phyloP scores from a whole-genome alignment of 352 stramenopile genomes.

The Pythium biforme region DNA sequence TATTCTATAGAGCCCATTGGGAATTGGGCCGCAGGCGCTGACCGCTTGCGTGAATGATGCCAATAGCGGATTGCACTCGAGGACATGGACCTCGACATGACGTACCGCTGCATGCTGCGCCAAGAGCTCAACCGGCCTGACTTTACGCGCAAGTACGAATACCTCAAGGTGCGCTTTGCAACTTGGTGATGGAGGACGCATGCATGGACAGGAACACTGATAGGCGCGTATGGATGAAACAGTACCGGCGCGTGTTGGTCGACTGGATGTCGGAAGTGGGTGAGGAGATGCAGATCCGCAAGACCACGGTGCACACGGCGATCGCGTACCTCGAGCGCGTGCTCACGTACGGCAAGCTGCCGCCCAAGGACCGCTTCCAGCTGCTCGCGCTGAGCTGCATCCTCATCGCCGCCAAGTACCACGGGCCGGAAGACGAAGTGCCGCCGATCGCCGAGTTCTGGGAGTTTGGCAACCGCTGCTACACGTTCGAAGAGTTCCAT shows the following conservation, averaged over 20 bases:
- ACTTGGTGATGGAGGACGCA: background rate
- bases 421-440: slow-evolving; percentile 77
- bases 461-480: slow-evolving; percentile 85
- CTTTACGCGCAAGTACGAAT: slow-evolving; percentile 74
- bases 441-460: slow-evolving; percentile 81
- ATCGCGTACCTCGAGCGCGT: slow-evolving; percentile 84
- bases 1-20: too few species aligned
- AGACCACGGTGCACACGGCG: slow-evolving; percentile 74
- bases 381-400: slow-evolving; percentile 80
- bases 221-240: background rate
- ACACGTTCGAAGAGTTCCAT: slow-evolving; percentile 83
- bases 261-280: slow-evolving; percentile 87
- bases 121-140: slow-evolving; percentile 70
- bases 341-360: slow-evolving; percentile 49
- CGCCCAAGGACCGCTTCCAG: slow-evolving; percentile 78
- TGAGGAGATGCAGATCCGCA: slow-evolving; percentile 82
- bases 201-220: background rate
- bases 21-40: background rate
- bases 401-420: slow-evolving; percentile 78
- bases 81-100: slow-evolving; percentile 69
- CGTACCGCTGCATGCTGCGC: slow-evolving; percentile 73
- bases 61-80: slow-evolving; percentile 64
- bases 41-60: slow-evolving; percentile 1
- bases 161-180: slow-evolving; percentile 45
- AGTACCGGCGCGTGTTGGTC: slow-evolving; percentile 76